These are phyloP conservation scores for Fusarium drepaniforme DNA, from an alignment of 2,329 filamentous ascomycete species.

Conservation along the genomic window DNA sequence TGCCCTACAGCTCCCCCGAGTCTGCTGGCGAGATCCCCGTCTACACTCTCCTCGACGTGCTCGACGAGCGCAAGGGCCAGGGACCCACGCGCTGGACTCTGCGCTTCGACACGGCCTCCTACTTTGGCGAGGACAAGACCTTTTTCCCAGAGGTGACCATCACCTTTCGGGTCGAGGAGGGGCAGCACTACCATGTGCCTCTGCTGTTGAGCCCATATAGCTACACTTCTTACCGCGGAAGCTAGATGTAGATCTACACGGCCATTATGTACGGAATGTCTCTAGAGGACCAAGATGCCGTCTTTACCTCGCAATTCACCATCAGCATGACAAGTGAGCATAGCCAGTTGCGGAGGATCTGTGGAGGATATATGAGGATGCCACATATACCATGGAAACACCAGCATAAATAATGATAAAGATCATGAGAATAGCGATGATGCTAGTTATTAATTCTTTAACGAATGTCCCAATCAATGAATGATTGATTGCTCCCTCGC, in stretches of 20 bases:
- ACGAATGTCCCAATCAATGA: slow-evolving; percentile 28
- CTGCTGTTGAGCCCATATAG: slow-evolving; percentile 82
- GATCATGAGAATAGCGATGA: slow-evolving; percentile 36
- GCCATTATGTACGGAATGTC: neutral
- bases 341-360: neutral
- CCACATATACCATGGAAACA: slow-evolving; percentile 10
- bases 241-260: slow-evolving; percentile 56
- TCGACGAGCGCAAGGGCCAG: slow-evolving; percentile 56
- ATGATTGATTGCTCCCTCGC: slow-evolving; percentile 13
- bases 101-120: slow-evolving; percentile 78
- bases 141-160: slow-evolving; percentile 73
- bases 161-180: slow-evolving; percentile 63
- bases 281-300: neutral
- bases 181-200: slow-evolving; percentile 84
- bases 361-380: neutral
- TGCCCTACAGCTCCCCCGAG: slow-evolving; percentile 64
- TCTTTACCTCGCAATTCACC: neutral
- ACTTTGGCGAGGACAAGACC: slow-evolving; percentile 74
- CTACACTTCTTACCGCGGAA: slow-evolving; percentile 86
- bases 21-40: slow-evolving; percentile 68
- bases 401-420: slow-evolving; percentile 9
- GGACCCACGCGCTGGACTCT: slow-evolving; percentile 73
- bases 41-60: slow-evolving; percentile 69
- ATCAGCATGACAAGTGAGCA: neutral
- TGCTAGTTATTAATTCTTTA: slow-evolving; percentile 40